Evolutionary conservation across 1,284 basidiomycete genomes (phyloP), one percentile per base, ranked within the genome.

Genomic region (Marasmius fiardii): DNA sequence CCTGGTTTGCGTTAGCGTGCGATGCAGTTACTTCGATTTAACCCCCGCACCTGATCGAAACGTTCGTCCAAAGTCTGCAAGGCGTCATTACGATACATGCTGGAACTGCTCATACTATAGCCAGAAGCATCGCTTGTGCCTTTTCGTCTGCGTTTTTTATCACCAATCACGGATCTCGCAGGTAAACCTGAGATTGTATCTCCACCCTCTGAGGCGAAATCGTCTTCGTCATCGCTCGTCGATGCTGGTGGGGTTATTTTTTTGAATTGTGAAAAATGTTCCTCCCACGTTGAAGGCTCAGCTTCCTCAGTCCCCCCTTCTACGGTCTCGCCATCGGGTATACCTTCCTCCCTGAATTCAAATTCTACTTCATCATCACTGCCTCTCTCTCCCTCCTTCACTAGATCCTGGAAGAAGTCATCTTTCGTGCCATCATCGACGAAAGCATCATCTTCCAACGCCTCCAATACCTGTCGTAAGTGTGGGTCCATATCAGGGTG

Each of bases 401-500:
- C 82, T 1, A 95, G 75, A 58, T 88, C 82, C 10, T 74, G 74
- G 58, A 93, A 93, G 66, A 92, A 88, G 63, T 85, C 81, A 51
- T 90, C 90, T 28, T 83, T 85, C 4, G 85, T 68, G 10, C 75
- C 81, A 55, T 87, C 87, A 50, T 93, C 89, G 11, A 96, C 88
- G 64, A 95, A 98, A 3, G 90, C 95, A 58, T 98, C 94, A 67
- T 99, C 95, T 55, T 99, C 96, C 18, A 99, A 77, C 3, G 97
- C 97, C 65, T 98, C 95, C 31, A 99, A 76, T 0, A 86, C 86
- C 70, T 99, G 96, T 16, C 97, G 82, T 34, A 99, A 78, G 72
- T 96, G 93, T 4, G 94, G 94, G 69, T 99, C 92, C 91, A 99
- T 93, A 65, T 98, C 93, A 0, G 95, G 97, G 67, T 93, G 91